Percentiles rank a stretch among this genome's conserved stretches.
Evolutionary conservation across 257 asterid genomes (phyloP).

Genomic region (Ballota nigra): DNA sequence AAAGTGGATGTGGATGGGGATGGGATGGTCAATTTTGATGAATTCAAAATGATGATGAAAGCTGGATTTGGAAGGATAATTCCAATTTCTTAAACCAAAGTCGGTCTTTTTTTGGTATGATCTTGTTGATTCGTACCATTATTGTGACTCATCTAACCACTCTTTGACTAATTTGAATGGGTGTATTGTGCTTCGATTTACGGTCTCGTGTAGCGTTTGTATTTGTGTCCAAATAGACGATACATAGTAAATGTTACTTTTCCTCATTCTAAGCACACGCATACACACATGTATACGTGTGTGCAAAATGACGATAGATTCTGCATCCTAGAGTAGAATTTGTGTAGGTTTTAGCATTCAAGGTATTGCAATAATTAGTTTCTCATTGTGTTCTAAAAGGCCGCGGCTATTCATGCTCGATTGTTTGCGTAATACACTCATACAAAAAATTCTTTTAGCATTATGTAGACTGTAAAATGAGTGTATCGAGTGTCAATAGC

Average conservation of each 20-base stretch:
- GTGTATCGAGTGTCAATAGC: too few species aligned
- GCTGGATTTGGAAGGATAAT: conserved; percentile 41
- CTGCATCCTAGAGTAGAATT: not conserved
- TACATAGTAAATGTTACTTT: not conserved
- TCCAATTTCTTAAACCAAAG: conserved; percentile 32
- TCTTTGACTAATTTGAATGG: not conserved
- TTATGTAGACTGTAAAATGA: too few species aligned
- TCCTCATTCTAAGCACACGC: not conserved
- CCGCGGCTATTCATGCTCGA: too few species aligned
- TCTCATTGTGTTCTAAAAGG: too few species aligned
- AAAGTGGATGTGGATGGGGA: conserved; percentile 84
- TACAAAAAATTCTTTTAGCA: too few species aligned
- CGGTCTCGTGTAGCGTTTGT: not conserved
- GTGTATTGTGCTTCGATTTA: not conserved
- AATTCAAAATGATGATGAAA: conserved; percentile 77
- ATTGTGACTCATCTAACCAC: not conserved
- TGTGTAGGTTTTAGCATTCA: not conserved
- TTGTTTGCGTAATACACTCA: too few species aligned
- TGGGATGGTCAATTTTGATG: conserved; percentile 80
- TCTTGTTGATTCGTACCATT: not conserved
- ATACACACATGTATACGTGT: too few species aligned
- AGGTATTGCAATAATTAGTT: not conserved
- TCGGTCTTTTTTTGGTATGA: not conserved
- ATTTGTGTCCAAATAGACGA: not conserved
- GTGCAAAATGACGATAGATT: not conserved